Evolutionary conservation across 306 rosid genomes (phyloP).

Genomic region (Lathyrus oleraceus): DNA sequence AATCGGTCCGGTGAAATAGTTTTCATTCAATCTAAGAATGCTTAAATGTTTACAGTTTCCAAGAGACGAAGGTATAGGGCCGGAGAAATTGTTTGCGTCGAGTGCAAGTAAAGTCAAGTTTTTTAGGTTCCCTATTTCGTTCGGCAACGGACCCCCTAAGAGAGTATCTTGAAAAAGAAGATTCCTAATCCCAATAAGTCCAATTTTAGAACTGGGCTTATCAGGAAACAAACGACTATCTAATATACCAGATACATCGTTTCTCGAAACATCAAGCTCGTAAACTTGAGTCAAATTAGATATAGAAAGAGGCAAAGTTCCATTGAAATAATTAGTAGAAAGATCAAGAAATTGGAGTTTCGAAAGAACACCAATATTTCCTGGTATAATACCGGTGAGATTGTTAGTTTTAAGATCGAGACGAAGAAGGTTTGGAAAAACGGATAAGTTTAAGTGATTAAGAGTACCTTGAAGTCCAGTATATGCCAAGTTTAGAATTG

Average conservation of each 20-base stretch:
- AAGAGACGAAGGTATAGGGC: conserved; percentile 51
- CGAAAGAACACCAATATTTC: conserved; percentile 46
- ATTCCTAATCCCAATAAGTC: conserved; percentile 44
- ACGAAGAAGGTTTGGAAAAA: conserved; percentile 56
- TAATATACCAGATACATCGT: conserved; percentile 45
- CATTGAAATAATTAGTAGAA: conserved; percentile 46
- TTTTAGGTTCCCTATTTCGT: conserved; percentile 58
- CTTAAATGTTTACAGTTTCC: conserved; percentile 51
- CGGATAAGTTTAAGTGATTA: conserved; percentile 46
- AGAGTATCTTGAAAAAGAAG: conserved; percentile 48
- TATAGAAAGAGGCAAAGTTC: conserved; percentile 56
- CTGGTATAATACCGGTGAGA: conserved; percentile 53
- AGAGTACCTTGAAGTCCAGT: conserved; percentile 58
- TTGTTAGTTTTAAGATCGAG: conserved; percentile 55
- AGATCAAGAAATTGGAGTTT: conserved; percentile 61
- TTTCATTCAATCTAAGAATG: conserved; percentile 39
- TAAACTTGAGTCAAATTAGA: conserved; percentile 53
- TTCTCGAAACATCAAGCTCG: conserved; percentile 62
- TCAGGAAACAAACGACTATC: conserved; percentile 53
- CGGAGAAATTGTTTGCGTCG: conserved; percentile 42
- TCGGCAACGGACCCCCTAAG: conserved; percentile 47
- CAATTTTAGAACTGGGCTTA: conserved; percentile 35
- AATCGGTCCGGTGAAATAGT: conserved; percentile 48
- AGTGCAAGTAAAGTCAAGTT: conserved; percentile 44
- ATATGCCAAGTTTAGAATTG: conserved; percentile 43